Conservation (phyloP, 2,329 filamentous ascomycete species). For the Penicillium corylophilum region DNA sequence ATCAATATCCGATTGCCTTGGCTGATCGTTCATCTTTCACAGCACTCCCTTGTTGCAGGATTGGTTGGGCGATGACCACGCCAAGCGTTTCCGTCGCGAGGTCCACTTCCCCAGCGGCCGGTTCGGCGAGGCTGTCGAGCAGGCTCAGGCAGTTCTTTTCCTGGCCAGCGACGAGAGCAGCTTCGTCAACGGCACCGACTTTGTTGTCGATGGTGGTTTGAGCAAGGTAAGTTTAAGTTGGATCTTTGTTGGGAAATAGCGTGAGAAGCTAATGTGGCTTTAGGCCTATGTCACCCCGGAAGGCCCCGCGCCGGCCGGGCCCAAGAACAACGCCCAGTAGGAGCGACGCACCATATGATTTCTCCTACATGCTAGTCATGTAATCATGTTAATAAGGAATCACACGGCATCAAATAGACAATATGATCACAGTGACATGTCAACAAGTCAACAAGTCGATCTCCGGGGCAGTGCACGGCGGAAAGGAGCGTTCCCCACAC, state of each 20-base stretch:
- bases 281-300: conserved; percentile 70
- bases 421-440: neutral
- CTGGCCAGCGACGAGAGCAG: conserved; percentile 83
- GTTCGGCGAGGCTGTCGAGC: conserved; percentile 91
- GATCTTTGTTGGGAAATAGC: neutral
- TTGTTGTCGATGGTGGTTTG: conserved; percentile 95
- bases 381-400: neutral
- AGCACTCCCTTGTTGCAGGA: conserved; percentile 85
- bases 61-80: conserved; percentile 83
- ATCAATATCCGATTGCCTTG: neutral
- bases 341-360: neutral
- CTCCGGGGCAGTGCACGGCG: neutral
- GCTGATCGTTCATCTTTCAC: neutral
- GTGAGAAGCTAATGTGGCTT: conserved; percentile 10
- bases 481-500: neutral
- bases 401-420: neutral
- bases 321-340: conserved; percentile 47
- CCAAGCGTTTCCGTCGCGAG: conserved; percentile 78
- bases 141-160: conserved; percentile 86
- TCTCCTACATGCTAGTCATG: neutral
- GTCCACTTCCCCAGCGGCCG: conserved; percentile 85
- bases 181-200: conserved; percentile 88
- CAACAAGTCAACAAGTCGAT: neutral
- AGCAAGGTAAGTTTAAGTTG: conserved; percentile 51
- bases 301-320: conserved; percentile 55